These are phyloP conservation scores for Fusarium nygamai DNA, from an alignment of 2,329 filamentous ascomycete species.

Conservation along the genomic window DNA sequence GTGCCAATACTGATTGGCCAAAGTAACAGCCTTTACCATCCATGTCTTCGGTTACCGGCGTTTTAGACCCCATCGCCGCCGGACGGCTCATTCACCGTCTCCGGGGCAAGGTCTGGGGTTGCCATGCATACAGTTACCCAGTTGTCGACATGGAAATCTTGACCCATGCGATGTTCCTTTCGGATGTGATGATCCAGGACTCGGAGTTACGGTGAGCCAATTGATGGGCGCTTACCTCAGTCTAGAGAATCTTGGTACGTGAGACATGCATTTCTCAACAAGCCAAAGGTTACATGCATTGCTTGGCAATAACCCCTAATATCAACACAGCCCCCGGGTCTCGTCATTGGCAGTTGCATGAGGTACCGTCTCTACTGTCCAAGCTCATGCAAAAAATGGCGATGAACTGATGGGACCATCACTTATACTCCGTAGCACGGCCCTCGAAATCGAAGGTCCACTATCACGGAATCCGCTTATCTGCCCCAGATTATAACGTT, in stretches of 20 bases:
- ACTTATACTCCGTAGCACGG: not conserved
- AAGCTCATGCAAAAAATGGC: not conserved
- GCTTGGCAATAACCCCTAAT: not conserved
- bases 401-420: not conserved
- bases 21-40: not conserved
- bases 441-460: not conserved
- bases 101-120: not conserved
- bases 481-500: not conserved
- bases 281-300: not conserved
- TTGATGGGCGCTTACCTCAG: not conserved
- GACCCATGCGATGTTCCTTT: not conserved
- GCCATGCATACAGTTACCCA: too few species aligned
- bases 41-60: not conserved
- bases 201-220: not conserved
- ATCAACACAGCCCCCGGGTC: not conserved
- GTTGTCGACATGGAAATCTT: not conserved
- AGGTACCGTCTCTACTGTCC: too few species aligned
- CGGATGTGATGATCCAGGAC: not conserved
- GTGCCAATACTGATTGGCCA: not conserved
- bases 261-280: not conserved
- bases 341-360: not conserved
- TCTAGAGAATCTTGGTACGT: not conserved
- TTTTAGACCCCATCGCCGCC: not conserved
- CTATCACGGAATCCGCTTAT: not conserved
- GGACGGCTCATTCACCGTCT: not conserved